Conservation (phyloP, 2,329 filamentous ascomycete genomes). For the Nannizziopsis arthrosporioides region DNA sequence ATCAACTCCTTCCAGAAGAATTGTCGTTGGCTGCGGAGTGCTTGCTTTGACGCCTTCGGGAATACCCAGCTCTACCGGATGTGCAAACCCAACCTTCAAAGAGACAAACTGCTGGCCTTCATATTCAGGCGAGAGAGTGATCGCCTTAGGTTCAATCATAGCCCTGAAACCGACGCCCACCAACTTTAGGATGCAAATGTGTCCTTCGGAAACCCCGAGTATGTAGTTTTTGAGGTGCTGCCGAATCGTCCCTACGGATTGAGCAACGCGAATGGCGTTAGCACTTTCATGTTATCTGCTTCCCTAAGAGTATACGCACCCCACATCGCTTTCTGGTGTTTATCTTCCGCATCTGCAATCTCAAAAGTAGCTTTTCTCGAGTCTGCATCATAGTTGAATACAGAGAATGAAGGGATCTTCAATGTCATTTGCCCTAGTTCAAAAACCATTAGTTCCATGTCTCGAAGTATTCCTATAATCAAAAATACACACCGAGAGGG, state of each 20-base stretch:
- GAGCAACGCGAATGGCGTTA: constrained; percentile 13
- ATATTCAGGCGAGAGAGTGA: constrained; percentile 54
- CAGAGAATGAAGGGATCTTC: constrained; percentile 67
- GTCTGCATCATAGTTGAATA: constrained; percentile 54
- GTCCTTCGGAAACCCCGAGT: constrained; percentile 88
- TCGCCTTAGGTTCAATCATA: constrained; percentile 64
- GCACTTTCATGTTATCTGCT: not conserved
- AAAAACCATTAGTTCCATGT: constrained; percentile 13
- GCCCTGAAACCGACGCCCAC: constrained; percentile 95
- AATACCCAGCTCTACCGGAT: constrained; percentile 81
- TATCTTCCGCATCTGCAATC: constrained; percentile 55
- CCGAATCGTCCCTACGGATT: constrained; percentile 63
- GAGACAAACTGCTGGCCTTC: constrained; percentile 79
- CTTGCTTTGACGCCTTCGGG: constrained; percentile 74
- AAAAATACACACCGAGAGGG: constrained; percentile 52
- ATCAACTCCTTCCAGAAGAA: constrained; percentile 77
- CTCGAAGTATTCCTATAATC: not conserved
- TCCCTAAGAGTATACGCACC: constrained; percentile 44
- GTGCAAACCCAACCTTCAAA: constrained; percentile 91
- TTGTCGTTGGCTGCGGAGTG: constrained; percentile 79
- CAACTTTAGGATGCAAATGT: constrained; percentile 81
- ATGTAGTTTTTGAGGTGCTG: constrained; percentile 85
- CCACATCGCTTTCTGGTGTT: constrained; percentile 90
- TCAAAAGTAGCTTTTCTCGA: constrained; percentile 54
- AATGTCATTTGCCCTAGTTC: constrained; percentile 58